These are phyloP conservation scores for Hibiscus tridactylites DNA, from an alignment of 345 rosid species.

Conservation along the genomic window DNA sequence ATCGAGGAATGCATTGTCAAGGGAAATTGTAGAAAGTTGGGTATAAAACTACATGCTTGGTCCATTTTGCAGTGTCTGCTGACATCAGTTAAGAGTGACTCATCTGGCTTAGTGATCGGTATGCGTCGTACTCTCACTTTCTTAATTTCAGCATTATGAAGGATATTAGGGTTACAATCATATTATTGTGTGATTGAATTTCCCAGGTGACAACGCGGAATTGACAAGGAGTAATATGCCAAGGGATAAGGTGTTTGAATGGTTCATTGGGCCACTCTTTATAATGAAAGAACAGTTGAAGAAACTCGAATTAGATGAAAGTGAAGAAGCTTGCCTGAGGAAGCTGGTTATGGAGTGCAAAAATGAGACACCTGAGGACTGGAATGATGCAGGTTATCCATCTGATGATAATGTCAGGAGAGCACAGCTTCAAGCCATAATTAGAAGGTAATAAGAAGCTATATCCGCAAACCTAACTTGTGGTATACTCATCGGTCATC, in stretches of 20 bases:
- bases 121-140: constrained; percentile 16
- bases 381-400: constrained; percentile 53
- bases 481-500: neutral
- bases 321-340: constrained; percentile 53
- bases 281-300: constrained; percentile 75
- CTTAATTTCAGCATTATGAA: constrained; percentile 5
- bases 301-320: constrained; percentile 37
- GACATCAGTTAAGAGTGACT: constrained; percentile 54
- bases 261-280: constrained; percentile 66
- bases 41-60: constrained; percentile 28
- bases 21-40: constrained; percentile 1
- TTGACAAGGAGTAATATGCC: constrained; percentile 52
- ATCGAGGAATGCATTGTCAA: constrained; percentile 51
- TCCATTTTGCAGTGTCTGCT: constrained; percentile 65
- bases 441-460: constrained; percentile 44
- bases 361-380: constrained; percentile 57
- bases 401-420: constrained; percentile 45
- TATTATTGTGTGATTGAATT: neutral
- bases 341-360: constrained; percentile 35
- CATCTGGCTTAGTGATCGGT: constrained; percentile 63
- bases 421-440: constrained; percentile 81
- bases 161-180: neutral
- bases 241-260: constrained; percentile 54
- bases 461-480: neutral
- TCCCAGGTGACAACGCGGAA: constrained; percentile 55